phyloP scores from a whole-genome alignment of 179 eudicot species.

The Monotropa hypopitys region DNA sequence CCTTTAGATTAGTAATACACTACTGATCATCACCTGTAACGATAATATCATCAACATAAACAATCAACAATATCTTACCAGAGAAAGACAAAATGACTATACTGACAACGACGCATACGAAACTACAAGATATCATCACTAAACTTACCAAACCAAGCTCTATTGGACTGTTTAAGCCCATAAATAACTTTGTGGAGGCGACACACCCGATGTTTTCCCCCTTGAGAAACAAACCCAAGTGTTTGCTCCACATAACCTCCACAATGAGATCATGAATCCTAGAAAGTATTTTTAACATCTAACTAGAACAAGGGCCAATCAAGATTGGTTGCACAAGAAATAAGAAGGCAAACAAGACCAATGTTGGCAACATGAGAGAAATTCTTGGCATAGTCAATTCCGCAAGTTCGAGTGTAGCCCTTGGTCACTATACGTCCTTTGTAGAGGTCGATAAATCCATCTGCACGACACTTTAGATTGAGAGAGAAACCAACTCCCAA shows the following conservation, averaged over 20 bases:
- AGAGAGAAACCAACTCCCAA: neutral
- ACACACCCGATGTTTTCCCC: neutral
- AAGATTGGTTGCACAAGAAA: neutral
- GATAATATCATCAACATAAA: neutral
- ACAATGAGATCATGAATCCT: neutral
- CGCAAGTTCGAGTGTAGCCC: neutral
- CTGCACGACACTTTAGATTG: neutral
- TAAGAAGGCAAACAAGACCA: neutral
- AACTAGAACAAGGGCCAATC: neutral
- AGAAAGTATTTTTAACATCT: neutral
- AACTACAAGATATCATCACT: neutral
- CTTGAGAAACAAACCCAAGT: neutral
- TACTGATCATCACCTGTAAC: neutral
- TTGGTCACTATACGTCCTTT: neutral
- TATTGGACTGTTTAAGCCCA: neutral
- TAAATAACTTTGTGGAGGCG: neutral
- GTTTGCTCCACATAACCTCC: neutral
- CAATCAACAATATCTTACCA: too few species aligned
- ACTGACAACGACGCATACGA: neutral
- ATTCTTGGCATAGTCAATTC: neutral
- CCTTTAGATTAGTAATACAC: neutral
- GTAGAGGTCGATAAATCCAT: neutral
- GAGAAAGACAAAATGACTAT: too few species aligned
- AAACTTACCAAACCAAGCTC: neutral
- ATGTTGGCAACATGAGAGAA: neutral